These are phyloP conservation scores for Nakaseomyces bracarensis DNA, from an alignment of 1,139 yeast genomes.

Conservation along the genomic window DNA sequence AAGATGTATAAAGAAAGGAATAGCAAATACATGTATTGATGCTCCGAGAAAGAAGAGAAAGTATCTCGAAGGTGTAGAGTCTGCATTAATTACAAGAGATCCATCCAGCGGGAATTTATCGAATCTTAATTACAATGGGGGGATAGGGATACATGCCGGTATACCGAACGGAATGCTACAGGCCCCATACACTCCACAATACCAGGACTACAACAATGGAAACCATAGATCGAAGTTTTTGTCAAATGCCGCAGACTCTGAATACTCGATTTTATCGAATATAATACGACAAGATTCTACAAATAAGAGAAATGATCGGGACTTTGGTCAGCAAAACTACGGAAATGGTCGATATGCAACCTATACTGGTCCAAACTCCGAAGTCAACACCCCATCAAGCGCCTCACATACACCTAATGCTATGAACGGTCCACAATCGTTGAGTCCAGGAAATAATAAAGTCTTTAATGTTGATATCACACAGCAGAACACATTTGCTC, in stretches of 20 bases:
- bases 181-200: conserved; percentile 14
- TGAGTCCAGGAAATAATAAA: background rate
- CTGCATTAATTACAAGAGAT: background rate
- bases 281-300: conserved; percentile 48
- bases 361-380: background rate
- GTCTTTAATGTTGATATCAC: background rate
- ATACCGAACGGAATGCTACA: conserved; percentile 6
- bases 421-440: background rate
- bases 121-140: background rate
- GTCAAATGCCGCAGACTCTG: conserved; percentile 72
- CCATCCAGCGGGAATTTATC: background rate
- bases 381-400: conserved; percentile 3
- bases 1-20: conserved; percentile 64
- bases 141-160: conserved; percentile 5
- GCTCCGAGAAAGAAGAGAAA: conserved; percentile 85
- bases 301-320: background rate
- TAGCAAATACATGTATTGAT: conserved; percentile 70
- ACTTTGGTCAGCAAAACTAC: background rate
- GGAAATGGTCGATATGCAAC: background rate
- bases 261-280: conserved; percentile 68
- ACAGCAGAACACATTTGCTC: conserved; percentile 2
- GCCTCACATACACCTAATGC: background rate
- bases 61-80: conserved; percentile 50
- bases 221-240: conserved; percentile 37
- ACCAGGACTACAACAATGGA: conserved; percentile 14